phyloP scores from a whole-genome alignment of 768 basidiomycete species.

The Lentinula detonsa region DNA sequence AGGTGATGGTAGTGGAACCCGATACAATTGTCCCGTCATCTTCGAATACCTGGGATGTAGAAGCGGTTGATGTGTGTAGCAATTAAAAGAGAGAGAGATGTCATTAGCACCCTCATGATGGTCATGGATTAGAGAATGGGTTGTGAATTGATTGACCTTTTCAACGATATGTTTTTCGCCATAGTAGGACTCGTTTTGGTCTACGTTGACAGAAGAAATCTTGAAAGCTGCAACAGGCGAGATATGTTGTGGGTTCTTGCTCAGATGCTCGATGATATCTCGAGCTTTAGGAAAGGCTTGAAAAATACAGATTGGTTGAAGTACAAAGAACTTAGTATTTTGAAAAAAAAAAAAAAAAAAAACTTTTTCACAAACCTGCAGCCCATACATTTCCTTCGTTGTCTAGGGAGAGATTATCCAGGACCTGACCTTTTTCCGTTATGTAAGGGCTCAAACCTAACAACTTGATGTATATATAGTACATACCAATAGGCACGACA shows the following conservation, averaged over 20 bases:
- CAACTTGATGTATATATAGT: constrained; percentile 2
- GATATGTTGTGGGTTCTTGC: constrained; percentile 31
- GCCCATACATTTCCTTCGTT: constrained; percentile 56
- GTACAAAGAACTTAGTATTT: neutral
- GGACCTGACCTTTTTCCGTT: constrained; percentile 28
- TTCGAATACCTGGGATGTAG: constrained; percentile 48
- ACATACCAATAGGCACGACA: constrained; percentile 44
- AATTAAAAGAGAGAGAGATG: neutral
- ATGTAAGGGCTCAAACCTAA: neutral
- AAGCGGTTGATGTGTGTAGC: neutral
- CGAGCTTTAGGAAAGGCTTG: constrained; percentile 43
- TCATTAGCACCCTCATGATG: neutral
- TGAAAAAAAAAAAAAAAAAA: too few relatives aligned
- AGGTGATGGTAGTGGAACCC: constrained; percentile 49
- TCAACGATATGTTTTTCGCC: constrained; percentile 55
- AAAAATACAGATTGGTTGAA: neutral
- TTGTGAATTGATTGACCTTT: constrained; percentile 30
- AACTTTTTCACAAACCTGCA: constrained; percentile 34
- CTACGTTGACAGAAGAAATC: constrained; percentile 44
- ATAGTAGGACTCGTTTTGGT: constrained; percentile 39
- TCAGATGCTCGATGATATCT: constrained; percentile 30
- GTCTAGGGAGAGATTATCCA: constrained; percentile 64
- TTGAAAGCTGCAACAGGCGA: constrained; percentile 43
- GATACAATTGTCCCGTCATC: constrained; percentile 56
- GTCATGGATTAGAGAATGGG: too few relatives aligned